phyloP scores from a whole-genome alignment of 2,329 filamentous ascomycete genomes.

The Fonsecaea multimorphosa region DNA sequence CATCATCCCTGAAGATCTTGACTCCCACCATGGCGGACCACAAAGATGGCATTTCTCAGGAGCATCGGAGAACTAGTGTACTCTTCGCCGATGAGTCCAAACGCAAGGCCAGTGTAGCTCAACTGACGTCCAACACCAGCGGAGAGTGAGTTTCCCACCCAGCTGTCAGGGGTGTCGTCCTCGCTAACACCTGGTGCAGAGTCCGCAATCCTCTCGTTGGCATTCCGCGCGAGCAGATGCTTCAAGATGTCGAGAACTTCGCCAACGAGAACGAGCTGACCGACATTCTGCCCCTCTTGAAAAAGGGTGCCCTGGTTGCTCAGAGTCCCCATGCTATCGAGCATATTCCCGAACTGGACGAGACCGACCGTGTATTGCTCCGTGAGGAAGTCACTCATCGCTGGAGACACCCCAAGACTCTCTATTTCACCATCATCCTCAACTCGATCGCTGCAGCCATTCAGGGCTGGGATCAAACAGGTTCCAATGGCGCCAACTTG shows the following conservation, averaged over 20 bases:
- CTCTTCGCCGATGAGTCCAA: constrained; percentile 34
- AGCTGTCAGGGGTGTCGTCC: not conserved
- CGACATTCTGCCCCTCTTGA: constrained; percentile 64
- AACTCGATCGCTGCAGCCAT: constrained; percentile 60
- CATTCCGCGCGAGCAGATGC: constrained; percentile 43
- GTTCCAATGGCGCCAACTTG: constrained; percentile 59
- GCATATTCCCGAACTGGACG: constrained; percentile 64
- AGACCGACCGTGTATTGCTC: constrained; percentile 53
- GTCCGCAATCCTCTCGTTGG: constrained; percentile 43
- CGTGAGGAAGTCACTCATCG: constrained; percentile 53
- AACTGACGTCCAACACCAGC: constrained; percentile 44
- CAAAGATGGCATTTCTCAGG: constrained; percentile 24
- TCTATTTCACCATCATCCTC: constrained; percentile 58
- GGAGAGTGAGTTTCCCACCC: constrained; percentile 42
- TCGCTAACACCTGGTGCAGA: constrained; percentile 24
- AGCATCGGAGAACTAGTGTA: constrained; percentile 24
- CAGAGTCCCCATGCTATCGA: constrained; percentile 71
- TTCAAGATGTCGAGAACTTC: constrained; percentile 43
- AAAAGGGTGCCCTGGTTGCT: constrained; percentile 75
- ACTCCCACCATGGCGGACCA: constrained; percentile 26
- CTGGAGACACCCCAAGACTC: constrained; percentile 55
- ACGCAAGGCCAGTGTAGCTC: constrained; percentile 40
- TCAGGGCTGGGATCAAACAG: constrained; percentile 57
- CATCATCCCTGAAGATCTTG: not conserved
- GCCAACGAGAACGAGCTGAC: constrained; percentile 64